Percentiles rank a stretch among this genome's conserved stretches.
These are phyloP conservation scores for Vigna angularis DNA, from an alignment of 306 rosid species.

Conservation along the genomic window DNA sequence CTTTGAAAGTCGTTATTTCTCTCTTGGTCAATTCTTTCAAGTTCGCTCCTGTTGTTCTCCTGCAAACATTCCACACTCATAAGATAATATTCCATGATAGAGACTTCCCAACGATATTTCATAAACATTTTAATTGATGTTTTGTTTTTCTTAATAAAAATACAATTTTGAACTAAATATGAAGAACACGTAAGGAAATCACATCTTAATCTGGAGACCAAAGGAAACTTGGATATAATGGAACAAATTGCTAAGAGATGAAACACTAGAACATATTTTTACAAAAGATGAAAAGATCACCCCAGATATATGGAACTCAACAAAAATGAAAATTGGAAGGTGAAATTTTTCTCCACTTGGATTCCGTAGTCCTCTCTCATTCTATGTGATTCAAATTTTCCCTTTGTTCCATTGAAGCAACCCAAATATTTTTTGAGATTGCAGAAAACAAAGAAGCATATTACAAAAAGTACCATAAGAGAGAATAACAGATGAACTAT, in stretches of 20 bases:
- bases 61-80: constrained; percentile 39
- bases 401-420: neutral
- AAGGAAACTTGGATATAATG: neutral
- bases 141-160: constrained; percentile 19
- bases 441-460: neutral
- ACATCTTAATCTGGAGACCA: neutral
- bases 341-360: neutral
- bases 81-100: constrained; percentile 23
- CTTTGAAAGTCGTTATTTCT: constrained; percentile 49
- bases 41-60: constrained; percentile 55
- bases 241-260: neutral
- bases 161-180: neutral
- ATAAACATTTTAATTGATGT: neutral
- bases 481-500: neutral
- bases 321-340: neutral
- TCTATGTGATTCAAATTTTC: neutral
- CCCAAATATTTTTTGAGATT: neutral
- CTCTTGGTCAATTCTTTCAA: constrained; percentile 56
- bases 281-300: constrained; percentile 3
- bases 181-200: neutral
- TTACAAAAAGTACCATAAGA: neutral
- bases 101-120: neutral
- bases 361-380: neutral
- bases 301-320: neutral
- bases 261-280: neutral